Percentiles rank a stretch among this genome's conserved stretches.
phyloP scores from a whole-genome alignment of 345 rosid species.

The Hibiscus tridactylites region DNA sequence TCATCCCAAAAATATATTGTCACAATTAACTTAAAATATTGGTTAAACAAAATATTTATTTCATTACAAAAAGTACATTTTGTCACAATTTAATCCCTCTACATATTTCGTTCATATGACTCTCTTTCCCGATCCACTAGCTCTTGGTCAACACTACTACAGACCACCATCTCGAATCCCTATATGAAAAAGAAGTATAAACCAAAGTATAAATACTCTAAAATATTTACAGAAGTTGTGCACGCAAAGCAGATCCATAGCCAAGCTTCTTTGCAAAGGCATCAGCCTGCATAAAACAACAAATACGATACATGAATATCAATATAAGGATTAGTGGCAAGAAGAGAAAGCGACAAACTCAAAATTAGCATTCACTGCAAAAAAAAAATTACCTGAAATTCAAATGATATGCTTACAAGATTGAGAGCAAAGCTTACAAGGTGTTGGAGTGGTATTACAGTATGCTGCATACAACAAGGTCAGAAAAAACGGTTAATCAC shows the following conservation, averaged over 20 bases:
- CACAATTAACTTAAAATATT: too few relatives aligned
- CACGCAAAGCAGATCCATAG: constrained; percentile 69
- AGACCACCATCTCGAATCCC: too few relatives aligned
- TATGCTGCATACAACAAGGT: constrained; percentile 55
- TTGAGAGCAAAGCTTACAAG: constrained; percentile 82
- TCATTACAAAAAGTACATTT: too few relatives aligned
- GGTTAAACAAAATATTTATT: too few relatives aligned
- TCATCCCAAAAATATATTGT: too few relatives aligned
- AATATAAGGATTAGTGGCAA: neutral
- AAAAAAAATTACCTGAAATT: constrained; percentile 71
- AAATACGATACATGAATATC: neutral
- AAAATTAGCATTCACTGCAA: constrained; percentile 4
- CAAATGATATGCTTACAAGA: constrained; percentile 93
- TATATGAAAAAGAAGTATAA: too few relatives aligned
- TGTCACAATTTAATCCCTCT: too few relatives aligned
- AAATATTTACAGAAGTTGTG: too few relatives aligned
- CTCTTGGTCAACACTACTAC: too few relatives aligned
- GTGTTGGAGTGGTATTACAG: constrained; percentile 85
- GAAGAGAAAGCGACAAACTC: neutral
- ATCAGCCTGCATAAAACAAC: constrained; percentile 58
- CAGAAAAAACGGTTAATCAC: constrained; percentile 6
- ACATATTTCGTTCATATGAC: too few relatives aligned
- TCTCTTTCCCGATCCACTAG: too few relatives aligned
- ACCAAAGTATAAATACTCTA: too few relatives aligned
- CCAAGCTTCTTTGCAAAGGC: constrained; percentile 94